Conservation (phyloP, 345 rosid species). For the Erodium maritimum region DNA sequence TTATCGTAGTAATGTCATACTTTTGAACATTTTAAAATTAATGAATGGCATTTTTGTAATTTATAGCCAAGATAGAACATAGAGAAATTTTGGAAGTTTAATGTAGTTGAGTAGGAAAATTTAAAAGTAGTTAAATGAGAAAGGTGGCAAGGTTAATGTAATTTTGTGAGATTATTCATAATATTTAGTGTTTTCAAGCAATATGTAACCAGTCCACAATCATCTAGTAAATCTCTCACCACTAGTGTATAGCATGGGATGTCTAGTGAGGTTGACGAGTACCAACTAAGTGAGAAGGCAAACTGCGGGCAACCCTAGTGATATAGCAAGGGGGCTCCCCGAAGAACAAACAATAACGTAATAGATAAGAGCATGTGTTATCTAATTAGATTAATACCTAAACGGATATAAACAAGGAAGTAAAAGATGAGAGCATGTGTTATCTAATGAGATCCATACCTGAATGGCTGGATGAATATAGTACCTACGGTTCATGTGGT, state of each 20-base stretch:
- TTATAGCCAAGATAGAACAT: too few species aligned
- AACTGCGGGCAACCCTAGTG: background rate
- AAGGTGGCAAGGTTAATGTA: background rate
- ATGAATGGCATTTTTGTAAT: too few species aligned
- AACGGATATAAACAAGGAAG: background rate
- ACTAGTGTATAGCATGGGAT: background rate
- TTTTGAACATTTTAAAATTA: too few species aligned
- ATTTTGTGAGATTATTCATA: too few species aligned
- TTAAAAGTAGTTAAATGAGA: too few species aligned
- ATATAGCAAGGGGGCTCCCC: background rate
- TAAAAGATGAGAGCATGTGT: background rate
- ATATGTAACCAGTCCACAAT: background rate
- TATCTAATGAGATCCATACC: background rate
- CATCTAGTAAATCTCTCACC: background rate
- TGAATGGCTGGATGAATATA: background rate
- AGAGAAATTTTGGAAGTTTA: too few species aligned
- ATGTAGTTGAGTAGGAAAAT: too few species aligned
- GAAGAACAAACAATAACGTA: background rate
- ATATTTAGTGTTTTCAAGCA: too few species aligned
- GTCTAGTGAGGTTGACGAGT: background rate
- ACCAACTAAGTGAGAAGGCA: background rate
- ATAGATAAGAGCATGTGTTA: background rate
- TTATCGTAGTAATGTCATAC: too few species aligned
- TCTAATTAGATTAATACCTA: background rate
- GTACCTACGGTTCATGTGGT: background rate